A percentile compares a stretch with the other conserved stretches of the same genome.
Evolutionary conservation across 2,329 filamentous ascomycete genomes (phyloP).

Genomic region (Aspergillus aculeatus): DNA sequence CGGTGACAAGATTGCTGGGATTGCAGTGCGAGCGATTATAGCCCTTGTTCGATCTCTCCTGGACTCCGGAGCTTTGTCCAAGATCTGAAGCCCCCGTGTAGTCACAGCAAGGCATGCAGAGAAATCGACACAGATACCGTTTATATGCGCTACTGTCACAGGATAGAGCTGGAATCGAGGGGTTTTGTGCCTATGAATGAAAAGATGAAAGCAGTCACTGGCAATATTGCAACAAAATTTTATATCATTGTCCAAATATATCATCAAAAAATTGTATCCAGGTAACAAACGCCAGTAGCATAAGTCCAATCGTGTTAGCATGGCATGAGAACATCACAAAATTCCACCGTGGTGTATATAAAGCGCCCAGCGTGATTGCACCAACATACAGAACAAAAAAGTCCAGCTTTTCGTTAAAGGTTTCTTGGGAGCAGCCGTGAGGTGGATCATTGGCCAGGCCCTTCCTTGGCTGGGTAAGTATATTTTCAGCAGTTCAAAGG

Average conservation of each 20-base stretch:
- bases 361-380: slow-evolving; percentile 18
- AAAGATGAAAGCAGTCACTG: too few species aligned
- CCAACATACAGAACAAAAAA: slow-evolving; percentile 17
- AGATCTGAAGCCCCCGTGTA: too few species aligned
- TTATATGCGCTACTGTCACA: too few species aligned
- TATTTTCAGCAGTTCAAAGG: background rate
- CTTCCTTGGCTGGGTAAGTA: slow-evolving; percentile 13
- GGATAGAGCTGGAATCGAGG: too few species aligned
- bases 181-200: too few species aligned
- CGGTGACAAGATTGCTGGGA: slow-evolving; percentile 19
- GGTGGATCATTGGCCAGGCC: slow-evolving; percentile 18
- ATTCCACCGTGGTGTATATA: slow-evolving; percentile 24
- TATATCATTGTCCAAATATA: slow-evolving; percentile 5
- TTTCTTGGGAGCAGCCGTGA: background rate
- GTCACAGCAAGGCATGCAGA: too few species aligned
- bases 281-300: background rate
- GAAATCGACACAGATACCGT: too few species aligned
- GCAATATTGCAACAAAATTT: too few species aligned
- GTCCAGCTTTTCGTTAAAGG: slow-evolving; percentile 28
- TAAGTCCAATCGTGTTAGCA: background rate
- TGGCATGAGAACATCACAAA: slow-evolving; percentile 9
- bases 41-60: slow-evolving; percentile 6
- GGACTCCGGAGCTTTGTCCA: background rate
- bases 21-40: slow-evolving; percentile 16
- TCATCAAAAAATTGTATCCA: background rate